Base-by-base conservation (phyloP, 108 stramenopile genomes). In the Cyclotella kingstonii region DNA sequence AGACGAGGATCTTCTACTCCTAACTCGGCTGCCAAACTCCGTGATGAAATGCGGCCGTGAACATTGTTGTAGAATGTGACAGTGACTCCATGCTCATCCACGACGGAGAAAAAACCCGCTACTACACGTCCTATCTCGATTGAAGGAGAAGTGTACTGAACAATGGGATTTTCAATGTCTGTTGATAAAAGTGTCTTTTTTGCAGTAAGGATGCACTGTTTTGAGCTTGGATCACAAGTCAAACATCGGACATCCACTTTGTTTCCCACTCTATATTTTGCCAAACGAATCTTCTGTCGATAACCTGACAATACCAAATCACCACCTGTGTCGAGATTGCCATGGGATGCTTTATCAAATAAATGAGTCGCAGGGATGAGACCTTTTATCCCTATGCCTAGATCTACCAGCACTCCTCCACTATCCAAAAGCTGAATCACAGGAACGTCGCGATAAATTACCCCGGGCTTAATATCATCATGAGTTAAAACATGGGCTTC, bases 41-140 rank as follows among this genome's bases (percentile, higher is more conserved):
- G 66, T 0, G 82, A 83, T 10, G 74, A 79, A 9, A 87, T 83
- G 34, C 73, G 58, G 18, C 93, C 93, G 57, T 91, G 81, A 22
- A 89, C 84, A 28, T 79, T 73, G 44, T 88, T 86, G 78, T 77
- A 91, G 70, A 95, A 95, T 21, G 88, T 91, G 14, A 95, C 87
- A 26, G 61, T 85, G 34, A 95, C 40, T 15, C 86, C 83, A 39
- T 53, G 56, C n/a, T 84, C 68, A 41, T 86, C 86, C n/a, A 90
- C 52, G 31, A 76, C 86, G 18, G 86, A 86, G 22, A 95, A 54
- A 61, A 85, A 91, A 17, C 93, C 93, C 27, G 76, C 76, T 5
- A 70, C 83, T 0, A 71, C 51, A 42, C 77, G 63, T 19, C 80
- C 84, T 3, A 39, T 15, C 11, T 25, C 30, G 11, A 81, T 33